Evolutionary conservation across 371 early-diverging fungal species (phyloP).

Genomic region (Rhizomucor miehei): DNA sequence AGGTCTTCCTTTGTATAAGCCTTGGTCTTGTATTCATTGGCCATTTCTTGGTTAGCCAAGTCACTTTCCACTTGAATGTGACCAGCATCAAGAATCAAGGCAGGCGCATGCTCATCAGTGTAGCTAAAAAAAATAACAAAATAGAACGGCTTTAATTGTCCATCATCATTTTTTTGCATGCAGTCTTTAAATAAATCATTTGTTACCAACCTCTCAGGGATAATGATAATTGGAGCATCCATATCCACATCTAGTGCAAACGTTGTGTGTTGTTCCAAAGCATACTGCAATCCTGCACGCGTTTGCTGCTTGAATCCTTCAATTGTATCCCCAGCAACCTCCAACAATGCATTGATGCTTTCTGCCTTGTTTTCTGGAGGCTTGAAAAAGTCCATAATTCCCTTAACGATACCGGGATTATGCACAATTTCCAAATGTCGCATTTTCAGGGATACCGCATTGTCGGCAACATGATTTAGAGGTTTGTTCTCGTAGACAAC

Average conservation of each 20-base stretch:
- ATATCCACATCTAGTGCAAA: slow-evolving; percentile 75
- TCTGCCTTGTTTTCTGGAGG: slow-evolving; percentile 65
- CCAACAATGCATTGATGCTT: slow-evolving; percentile 49
- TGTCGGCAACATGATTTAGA: slow-evolving; percentile 68
- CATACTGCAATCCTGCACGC: slow-evolving; percentile 71
- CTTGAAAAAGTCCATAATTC: slow-evolving; percentile 70
- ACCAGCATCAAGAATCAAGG: slow-evolving; percentile 80
- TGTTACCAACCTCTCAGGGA: slow-evolving; percentile 81
- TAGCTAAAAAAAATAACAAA: slow-evolving; percentile 17
- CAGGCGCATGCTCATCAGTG: slow-evolving; percentile 44
- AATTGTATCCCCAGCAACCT: slow-evolving; percentile 73
- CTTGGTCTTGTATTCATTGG: slow-evolving; percentile 54
- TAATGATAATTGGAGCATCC: slow-evolving; percentile 85
- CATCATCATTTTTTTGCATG: no score
- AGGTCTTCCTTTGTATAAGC: slow-evolving; percentile 50
- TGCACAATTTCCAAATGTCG: slow-evolving; percentile 80
- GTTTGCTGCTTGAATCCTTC: slow-evolving; percentile 77
- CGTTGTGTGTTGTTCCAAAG: slow-evolving; percentile 76
- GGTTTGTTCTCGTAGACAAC: slow-evolving; percentile 74
- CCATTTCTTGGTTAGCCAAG: slow-evolving; percentile 58
- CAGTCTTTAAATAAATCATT: no score
- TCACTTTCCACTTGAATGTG: slow-evolving; percentile 74
- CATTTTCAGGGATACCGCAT: slow-evolving; percentile 67
- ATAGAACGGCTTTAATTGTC: neutral
- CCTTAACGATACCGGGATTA: slow-evolving; percentile 64